These are phyloP conservation scores for Cardamine resedifolia DNA, from an alignment of 345 rosid genomes.

Conservation along the genomic window DNA sequence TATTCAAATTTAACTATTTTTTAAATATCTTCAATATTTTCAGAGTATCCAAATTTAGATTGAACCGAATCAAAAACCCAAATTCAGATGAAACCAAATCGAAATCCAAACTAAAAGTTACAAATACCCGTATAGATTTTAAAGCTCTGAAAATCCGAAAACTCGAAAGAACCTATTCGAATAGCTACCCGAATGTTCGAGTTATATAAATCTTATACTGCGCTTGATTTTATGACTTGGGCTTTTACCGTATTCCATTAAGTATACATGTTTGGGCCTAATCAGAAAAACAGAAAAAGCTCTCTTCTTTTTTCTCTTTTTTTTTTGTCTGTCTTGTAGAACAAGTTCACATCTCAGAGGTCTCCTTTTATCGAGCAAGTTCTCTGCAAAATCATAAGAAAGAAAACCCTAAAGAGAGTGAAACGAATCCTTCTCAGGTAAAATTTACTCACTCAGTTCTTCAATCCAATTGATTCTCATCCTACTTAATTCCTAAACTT, in stretches of 20 bases:
- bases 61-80: no score
- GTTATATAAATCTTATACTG: background rate
- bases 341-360: slow-evolving; percentile 27
- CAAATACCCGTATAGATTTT: no score
- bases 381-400: slow-evolving; percentile 18
- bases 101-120: no score
- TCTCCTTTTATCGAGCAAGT: background rate
- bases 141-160: no score
- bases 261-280: background rate
- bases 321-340: slow-evolving; percentile 26
- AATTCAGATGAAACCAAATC: no score
- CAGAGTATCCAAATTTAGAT: no score
- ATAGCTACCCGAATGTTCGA: no score
- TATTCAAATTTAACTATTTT: no score
- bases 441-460: background rate
- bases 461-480: background rate
- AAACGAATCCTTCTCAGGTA: slow-evolving; percentile 11
- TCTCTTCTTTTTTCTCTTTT: background rate
- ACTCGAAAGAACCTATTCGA: no score
- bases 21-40: no score
- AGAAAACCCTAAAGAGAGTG: slow-evolving; percentile 5
- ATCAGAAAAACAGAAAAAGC: background rate
- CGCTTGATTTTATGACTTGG: background rate
- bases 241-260: background rate
- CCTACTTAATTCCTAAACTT: background rate